A percentile compares a stretch with the other conserved stretches of the same genome.
phyloP scores from a whole-genome alignment of 2,329 filamentous ascomycete species.

The Mycosphaerelloides madeirae region DNA sequence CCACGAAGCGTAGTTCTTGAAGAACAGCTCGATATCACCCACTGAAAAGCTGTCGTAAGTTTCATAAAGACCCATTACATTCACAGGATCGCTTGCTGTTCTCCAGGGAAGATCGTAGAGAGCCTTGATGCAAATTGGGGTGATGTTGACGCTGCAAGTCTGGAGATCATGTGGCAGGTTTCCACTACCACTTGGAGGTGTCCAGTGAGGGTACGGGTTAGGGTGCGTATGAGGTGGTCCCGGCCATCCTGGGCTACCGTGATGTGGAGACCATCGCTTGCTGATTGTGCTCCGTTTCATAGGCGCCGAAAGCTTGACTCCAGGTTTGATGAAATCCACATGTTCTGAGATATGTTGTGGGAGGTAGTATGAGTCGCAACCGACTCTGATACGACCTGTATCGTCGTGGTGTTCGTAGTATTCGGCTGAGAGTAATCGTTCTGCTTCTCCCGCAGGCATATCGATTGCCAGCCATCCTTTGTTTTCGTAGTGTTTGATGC shows the following conservation, averaged over 20 bases:
- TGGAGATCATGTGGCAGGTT: conserved; percentile 25
- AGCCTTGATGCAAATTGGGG: conserved; percentile 45
- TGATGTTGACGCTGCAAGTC: conserved; percentile 52
- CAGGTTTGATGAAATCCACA: conserved; percentile 53
- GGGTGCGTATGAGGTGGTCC: no score
- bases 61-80: conserved; percentile 47
- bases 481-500: conserved; percentile 30
- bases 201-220: no score
- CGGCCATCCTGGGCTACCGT: background rate
- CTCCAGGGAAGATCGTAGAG: conserved; percentile 29
- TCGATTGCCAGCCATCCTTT: conserved; percentile 40
- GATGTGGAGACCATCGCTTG: background rate
- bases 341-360: conserved; percentile 41
- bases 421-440: conserved; percentile 36
- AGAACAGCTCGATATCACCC: conserved; percentile 28
- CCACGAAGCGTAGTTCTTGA: conserved; percentile 24
- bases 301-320: conserved; percentile 36
- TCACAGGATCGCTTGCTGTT: conserved; percentile 42
- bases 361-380: conserved; percentile 26
- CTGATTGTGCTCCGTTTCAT: background rate
- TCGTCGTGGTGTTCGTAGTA: conserved; percentile 24
- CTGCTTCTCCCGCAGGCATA: conserved; percentile 33
- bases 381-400: background rate
- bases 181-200: background rate
- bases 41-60: conserved; percentile 44